Evolutionary conservation across 2,329 filamentous ascomycete genomes (phyloP).

Genomic region (Microcyclosporella mali): DNA sequence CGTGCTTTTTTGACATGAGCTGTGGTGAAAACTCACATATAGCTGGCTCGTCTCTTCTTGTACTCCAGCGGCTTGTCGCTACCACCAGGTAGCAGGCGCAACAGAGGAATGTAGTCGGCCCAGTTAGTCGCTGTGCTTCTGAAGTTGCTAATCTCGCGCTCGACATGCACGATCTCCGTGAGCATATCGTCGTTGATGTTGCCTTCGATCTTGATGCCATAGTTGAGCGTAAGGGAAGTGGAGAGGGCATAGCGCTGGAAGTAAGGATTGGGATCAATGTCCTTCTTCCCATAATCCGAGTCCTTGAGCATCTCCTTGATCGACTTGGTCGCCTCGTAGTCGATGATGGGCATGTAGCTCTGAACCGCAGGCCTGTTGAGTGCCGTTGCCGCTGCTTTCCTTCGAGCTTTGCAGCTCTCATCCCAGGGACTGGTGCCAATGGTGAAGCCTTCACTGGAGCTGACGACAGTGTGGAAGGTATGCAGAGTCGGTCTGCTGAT

Average conservation of each 20-base stretch:
- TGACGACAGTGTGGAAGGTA: slow-evolving; percentile 75
- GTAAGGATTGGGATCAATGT: slow-evolving; percentile 66
- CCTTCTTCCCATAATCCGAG: slow-evolving; percentile 53
- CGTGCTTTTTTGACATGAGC: too few species aligned
- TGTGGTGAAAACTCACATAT: slow-evolving; percentile 40
- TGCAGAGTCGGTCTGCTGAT: slow-evolving; percentile 73
- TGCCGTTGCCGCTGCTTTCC: slow-evolving; percentile 73
- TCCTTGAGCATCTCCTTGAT: slow-evolving; percentile 67
- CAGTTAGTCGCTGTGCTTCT: slow-evolving; percentile 75
- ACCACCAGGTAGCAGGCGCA: slow-evolving; percentile 58
- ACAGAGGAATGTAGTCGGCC: slow-evolving; percentile 69
- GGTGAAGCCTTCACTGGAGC: slow-evolving; percentile 69
- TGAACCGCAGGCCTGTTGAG: slow-evolving; percentile 70
- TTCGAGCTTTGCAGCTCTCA: slow-evolving; percentile 67
- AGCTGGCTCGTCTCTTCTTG: slow-evolving; percentile 61
- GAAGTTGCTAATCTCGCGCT: slow-evolving; percentile 69
- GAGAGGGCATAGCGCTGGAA: slow-evolving; percentile 72
- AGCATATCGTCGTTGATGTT: slow-evolving; percentile 62
- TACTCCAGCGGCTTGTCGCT: slow-evolving; percentile 60
- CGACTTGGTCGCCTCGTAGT: slow-evolving; percentile 65
- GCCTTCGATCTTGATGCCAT: slow-evolving; percentile 68
- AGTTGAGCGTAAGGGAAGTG: slow-evolving; percentile 71
- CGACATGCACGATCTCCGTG: slow-evolving; percentile 67
- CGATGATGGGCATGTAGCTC: slow-evolving; percentile 75
- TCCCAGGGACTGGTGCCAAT: slow-evolving; percentile 83